Evolutionary conservation across 371 early-diverging fungal genomes (phyloP).

Genomic region (Smittium mucronatum): DNA sequence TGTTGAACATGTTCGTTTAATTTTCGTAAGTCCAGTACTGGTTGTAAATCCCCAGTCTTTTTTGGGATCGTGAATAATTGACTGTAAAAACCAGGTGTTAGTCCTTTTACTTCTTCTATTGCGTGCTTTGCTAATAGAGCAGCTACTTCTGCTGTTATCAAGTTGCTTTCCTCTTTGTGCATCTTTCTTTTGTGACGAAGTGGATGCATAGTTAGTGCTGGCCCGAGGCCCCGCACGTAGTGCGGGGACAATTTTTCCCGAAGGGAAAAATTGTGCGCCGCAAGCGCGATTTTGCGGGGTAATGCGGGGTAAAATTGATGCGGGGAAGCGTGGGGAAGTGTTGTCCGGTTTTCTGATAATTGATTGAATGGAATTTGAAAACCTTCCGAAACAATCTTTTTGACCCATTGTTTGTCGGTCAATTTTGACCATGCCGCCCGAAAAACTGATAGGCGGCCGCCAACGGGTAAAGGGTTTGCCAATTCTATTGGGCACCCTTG

Average conservation of each 20-base stretch:
- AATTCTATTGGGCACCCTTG: neutral
- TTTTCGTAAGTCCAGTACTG: conserved; percentile 27
- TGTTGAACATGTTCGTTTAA: conserved; percentile 28
- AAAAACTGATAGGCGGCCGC: neutral
- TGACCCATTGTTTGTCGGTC: neutral
- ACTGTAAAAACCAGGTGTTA: conserved; percentile 1
- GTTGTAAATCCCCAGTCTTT: conserved; percentile 12
- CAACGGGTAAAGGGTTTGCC: neutral
- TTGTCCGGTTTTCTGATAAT: neutral
- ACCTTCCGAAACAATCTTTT: neutral
- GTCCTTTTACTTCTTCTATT: conserved; percentile 2
- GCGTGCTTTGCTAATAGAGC: conserved; percentile 11
- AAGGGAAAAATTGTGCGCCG: too few species aligned
- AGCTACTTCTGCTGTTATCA: neutral
- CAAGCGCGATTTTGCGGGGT: neutral
- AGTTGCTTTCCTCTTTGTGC: neutral
- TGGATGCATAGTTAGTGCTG: neutral
- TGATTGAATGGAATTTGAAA: neutral
- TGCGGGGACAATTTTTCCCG: too few species aligned
- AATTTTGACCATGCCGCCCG: neutral
- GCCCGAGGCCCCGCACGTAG: neutral
- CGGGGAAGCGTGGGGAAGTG: neutral
- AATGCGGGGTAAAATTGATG: neutral
- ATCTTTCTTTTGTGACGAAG: neutral
- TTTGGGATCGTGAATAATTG: conserved; percentile 10